phyloP scores from a whole-genome alignment of 352 stramenopile species.

The Phytophthora cryptogea region DNA sequence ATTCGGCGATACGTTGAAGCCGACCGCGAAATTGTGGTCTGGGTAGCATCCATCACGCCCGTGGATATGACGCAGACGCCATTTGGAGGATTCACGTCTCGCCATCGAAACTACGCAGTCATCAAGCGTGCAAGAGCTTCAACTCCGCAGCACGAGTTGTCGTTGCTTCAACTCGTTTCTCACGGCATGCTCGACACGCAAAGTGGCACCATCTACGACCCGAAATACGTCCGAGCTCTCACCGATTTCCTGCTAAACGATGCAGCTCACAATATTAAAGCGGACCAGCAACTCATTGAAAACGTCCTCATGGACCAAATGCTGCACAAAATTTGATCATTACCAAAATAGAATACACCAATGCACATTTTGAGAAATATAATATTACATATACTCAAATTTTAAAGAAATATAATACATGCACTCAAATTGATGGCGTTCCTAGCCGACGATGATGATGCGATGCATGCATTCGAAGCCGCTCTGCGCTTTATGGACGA shows the following conservation, averaged over 20 bases:
- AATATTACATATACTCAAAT: no score
- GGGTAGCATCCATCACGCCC: slow-evolving; percentile 55
- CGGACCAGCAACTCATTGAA: slow-evolving; percentile 54
- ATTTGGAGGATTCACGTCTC: slow-evolving; percentile 38
- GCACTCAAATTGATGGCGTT: slow-evolving; percentile 21
- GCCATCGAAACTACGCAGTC: slow-evolving; percentile 62
- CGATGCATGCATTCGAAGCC: slow-evolving; percentile 28
- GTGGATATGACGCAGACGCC: slow-evolving; percentile 49
- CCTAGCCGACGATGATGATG: slow-evolving; percentile 23
- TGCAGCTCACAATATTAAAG: slow-evolving; percentile 40
- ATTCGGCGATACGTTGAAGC: slow-evolving; percentile 62
- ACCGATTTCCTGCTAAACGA: slow-evolving; percentile 54
- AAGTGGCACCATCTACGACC: slow-evolving; percentile 33
- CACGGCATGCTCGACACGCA: slow-evolving; percentile 55
- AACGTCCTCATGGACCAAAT: slow-evolving; percentile 49
- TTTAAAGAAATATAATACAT: no score
- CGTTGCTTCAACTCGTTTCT: slow-evolving; percentile 54
- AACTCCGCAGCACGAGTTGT: slow-evolving; percentile 34
- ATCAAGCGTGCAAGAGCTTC: slow-evolving; percentile 45
- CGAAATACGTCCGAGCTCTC: slow-evolving; percentile 42
- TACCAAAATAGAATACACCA: slow-evolving; percentile 8
- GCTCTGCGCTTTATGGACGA: slow-evolving; percentile 30
- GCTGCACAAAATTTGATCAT: slow-evolving; percentile 17
- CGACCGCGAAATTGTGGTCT: slow-evolving; percentile 65
- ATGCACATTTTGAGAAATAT: no score